Evolutionary conservation across 345 rosid species (phyloP).

Genomic region (Lepidium aucheri): DNA sequence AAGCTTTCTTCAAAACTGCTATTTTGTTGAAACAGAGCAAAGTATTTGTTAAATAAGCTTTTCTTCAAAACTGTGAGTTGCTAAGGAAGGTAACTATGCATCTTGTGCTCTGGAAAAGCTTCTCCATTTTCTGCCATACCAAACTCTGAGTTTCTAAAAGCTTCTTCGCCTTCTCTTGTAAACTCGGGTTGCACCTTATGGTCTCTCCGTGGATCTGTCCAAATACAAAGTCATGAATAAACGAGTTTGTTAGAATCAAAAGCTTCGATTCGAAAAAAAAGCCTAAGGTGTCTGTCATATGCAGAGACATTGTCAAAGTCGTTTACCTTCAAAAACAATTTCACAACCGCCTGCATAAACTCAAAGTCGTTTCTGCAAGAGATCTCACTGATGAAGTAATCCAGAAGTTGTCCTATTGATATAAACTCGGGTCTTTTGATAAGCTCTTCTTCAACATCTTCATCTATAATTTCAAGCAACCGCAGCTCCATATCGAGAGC

Average conservation of each 20-base stretch:
- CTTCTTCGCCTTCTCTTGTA: slow-evolving; percentile 62
- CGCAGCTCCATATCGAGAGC: slow-evolving; percentile 82
- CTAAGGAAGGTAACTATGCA: slow-evolving; percentile 90
- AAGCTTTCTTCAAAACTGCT: slow-evolving; percentile 13
- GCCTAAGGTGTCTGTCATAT: background rate
- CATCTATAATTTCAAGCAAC: slow-evolving; percentile 88
- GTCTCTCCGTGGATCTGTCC: slow-evolving; percentile 90
- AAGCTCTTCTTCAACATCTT: slow-evolving; percentile 47
- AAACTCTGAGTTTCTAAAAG: slow-evolving; percentile 64
- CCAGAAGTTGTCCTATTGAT: slow-evolving; percentile 56
- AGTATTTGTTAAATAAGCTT: background rate
- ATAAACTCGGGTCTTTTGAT: slow-evolving; percentile 59
- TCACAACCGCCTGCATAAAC: slow-evolving; percentile 77
- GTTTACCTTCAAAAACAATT: slow-evolving; percentile 83
- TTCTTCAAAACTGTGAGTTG: slow-evolving; percentile 70
- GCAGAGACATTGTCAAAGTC: background rate
- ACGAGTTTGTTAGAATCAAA: background rate
- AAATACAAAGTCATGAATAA: background rate
- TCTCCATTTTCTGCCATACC: slow-evolving; percentile 83
- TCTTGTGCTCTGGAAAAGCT: slow-evolving; percentile 76
- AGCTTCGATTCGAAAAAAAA: too few relatives aligned
- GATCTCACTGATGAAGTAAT: slow-evolving; percentile 71
- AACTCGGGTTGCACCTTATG: slow-evolving; percentile 44
- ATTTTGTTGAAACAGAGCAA: background rate
- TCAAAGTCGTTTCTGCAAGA: slow-evolving; percentile 70